These are phyloP conservation scores for Bauhinia variegata DNA, from an alignment of 306 rosid species.

Conservation along the genomic window DNA sequence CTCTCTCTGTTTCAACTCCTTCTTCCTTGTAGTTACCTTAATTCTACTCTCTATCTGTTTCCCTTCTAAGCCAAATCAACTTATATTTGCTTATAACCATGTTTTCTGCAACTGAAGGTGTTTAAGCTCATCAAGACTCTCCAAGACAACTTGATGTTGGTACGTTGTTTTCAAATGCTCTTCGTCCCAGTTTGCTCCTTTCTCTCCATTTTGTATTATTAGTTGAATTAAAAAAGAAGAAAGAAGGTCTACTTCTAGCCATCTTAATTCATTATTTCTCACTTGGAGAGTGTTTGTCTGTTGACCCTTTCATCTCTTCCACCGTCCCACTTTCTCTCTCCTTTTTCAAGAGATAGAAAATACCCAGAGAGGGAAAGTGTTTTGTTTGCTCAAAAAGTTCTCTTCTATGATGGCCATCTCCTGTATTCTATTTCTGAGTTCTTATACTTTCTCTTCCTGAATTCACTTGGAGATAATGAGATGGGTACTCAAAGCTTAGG, in stretches of 20 bases:
- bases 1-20: background rate
- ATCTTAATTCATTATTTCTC: slow-evolving; percentile 18
- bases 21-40: slow-evolving; percentile 13
- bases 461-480: slow-evolving; percentile 16
- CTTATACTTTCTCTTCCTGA: slow-evolving; percentile 6
- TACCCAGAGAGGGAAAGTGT: slow-evolving; percentile 34
- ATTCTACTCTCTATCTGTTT: slow-evolving; percentile 31
- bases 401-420: slow-evolving; percentile 23
- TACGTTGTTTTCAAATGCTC: slow-evolving; percentile 14
- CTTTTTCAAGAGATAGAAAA: slow-evolving; percentile 42
- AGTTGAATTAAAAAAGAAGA: slow-evolving; percentile 1
- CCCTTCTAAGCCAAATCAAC: slow-evolving; percentile 31
- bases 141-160: slow-evolving; percentile 13
- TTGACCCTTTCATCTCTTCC: background rate
- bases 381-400: slow-evolving; percentile 38
- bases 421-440: slow-evolving; percentile 32
- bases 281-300: slow-evolving; percentile 13
- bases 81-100: slow-evolving; percentile 22
- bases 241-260: slow-evolving; percentile 15
- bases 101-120: slow-evolving; percentile 23
- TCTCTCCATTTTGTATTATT: slow-evolving; percentile 23
- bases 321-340: slow-evolving; percentile 25
- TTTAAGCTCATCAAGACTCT: slow-evolving; percentile 3
- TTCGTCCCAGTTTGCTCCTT: slow-evolving; percentile 1
- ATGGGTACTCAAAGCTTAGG: background rate